Base-by-base conservation (phyloP, 1,284 basidiomycete species). In the Boletus smithii region DNA sequence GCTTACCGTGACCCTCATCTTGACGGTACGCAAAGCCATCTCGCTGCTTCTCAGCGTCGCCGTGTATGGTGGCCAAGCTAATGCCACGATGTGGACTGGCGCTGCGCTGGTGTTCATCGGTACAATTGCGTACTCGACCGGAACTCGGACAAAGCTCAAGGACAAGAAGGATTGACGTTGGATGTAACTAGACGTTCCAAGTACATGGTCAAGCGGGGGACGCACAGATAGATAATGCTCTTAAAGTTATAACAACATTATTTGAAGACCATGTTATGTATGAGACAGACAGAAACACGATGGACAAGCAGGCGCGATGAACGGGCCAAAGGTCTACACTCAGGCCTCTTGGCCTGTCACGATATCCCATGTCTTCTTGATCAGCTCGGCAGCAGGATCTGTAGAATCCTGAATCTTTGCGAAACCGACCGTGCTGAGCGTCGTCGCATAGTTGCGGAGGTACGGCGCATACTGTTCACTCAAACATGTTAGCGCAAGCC, bases 1-100 rank as follows among this genome's bases (percentile, higher is more conserved):
- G 7, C 76, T 95, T 9, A 90, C 84, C 0, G 93, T 97, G 26
- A 94, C 91, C 10, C 82, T 97, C 44, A 77, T 95, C 13, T 76
- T 97, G 42, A 92, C 91, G 32, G 82, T 97, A 17, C 80, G 94
- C 42, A 97, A 97, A 67, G 94, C 93, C 1, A 74, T 84, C 14
- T 94, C 90, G 46, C 73, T 97, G 14, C 71, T 88, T 13, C 78
- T 97, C 54, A 89, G 85, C 58, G 81, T 90, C 13, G 59, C 81
- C 48, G 60, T 77, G 14, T 57, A 55, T 59, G 48, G 60, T 55
- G 51, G 63, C 55, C 24, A 67, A 53, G 49, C 58, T 38, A 42
- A 56, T 58, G 33, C 45, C 26, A 69, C 74, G 69, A 75, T 88
- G 73, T 87, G 84, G 81, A 61, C 57, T 10, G 88, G 88, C 1